A percentile compares a stretch with the other conserved stretches of the same genome.
Conservation (phyloP, 352 stramenopile species). For the Lagenidium giganteum region DNA sequence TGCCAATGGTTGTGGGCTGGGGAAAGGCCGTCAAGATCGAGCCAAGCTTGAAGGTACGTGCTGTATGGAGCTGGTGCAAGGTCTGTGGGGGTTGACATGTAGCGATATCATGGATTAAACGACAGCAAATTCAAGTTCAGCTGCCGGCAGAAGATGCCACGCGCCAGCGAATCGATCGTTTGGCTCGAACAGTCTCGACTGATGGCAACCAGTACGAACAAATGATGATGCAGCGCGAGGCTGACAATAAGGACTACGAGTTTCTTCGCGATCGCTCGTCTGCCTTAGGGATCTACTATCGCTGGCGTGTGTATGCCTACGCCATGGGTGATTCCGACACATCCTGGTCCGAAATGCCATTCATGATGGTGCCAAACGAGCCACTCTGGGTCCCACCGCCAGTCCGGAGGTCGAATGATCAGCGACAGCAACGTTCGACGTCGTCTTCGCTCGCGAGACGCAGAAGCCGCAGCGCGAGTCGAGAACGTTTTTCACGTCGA, state of each 20-base stretch:
- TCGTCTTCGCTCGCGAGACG: constrained; percentile 5
- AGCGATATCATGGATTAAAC: no score
- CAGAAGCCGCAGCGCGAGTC: constrained; percentile 4
- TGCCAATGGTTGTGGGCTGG: constrained; percentile 75
- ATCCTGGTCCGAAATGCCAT: constrained; percentile 43
- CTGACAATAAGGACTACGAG: constrained; percentile 33
- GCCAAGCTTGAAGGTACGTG: neutral
- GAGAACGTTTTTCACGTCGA: constrained; percentile 11
- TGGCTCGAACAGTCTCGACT: constrained; percentile 57
- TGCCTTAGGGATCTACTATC: constrained; percentile 49
- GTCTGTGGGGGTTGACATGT: no score
- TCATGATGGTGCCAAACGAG: constrained; percentile 55
- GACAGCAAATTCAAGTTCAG: constrained; percentile 41
- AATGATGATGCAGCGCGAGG: constrained; percentile 39
- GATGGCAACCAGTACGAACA: constrained; percentile 70
- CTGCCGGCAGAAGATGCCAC: constrained; percentile 25
- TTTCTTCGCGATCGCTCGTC: constrained; percentile 51
- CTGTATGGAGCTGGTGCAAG: no score
- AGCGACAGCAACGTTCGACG: no score
- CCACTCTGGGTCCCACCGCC: constrained; percentile 57
- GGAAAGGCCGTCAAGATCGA: constrained; percentile 80
- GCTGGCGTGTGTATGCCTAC: constrained; percentile 69
- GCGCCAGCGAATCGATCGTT: constrained; percentile 31
- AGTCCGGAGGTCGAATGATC: no score
- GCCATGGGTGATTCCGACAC: constrained; percentile 54